Conservation (phyloP, 345 rosid species). For the Eucalyptus dawsonii region DNA sequence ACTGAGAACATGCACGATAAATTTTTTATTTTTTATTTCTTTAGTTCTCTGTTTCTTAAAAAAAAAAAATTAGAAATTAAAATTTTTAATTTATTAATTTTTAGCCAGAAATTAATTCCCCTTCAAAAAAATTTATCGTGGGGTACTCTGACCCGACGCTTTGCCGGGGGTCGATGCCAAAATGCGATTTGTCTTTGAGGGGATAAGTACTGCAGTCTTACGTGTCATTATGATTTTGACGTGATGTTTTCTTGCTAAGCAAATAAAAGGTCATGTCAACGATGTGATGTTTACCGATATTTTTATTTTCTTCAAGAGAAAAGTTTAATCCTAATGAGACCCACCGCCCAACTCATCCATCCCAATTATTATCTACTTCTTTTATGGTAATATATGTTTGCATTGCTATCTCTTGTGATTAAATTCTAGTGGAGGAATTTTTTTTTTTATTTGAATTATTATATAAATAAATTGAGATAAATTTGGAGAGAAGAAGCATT, state of each 20-base stretch:
- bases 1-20: fast-evolving
- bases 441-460: not conserved
- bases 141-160: not conserved
- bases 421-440: not conserved
- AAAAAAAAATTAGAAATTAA: no score
- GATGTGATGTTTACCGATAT: not conserved
- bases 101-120: no score
- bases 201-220: not conserved
- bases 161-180: not conserved
- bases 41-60: no score
- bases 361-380: not conserved
- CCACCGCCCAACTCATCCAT: not conserved
- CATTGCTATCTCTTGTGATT: not conserved
- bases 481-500: not conserved
- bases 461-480: not conserved
- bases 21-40: no score
- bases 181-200: not conserved
- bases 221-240: not conserved
- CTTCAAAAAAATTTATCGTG: no score
- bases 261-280: not conserved
- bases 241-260: not conserved
- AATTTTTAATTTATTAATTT: no score
- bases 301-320: no score
- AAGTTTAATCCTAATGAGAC: not conserved
- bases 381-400: not conserved